Evolutionary conservation across 495 filamentous ascomycete species (phyloP).

Genomic region (Penicillium soppii): DNA sequence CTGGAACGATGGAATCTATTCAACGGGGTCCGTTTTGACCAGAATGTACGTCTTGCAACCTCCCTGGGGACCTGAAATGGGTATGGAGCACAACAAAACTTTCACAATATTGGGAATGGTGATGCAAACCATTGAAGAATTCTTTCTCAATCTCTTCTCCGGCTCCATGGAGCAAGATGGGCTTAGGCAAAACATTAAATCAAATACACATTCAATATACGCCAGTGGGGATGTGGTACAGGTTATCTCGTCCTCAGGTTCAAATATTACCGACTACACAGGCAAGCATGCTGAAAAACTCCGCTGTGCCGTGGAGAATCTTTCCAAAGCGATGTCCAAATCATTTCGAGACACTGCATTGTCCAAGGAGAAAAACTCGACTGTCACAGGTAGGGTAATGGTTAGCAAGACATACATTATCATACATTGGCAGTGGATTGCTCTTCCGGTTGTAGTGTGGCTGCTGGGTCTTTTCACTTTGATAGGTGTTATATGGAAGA

Average conservation of each 20-base stretch:
- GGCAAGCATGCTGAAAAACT: slow-evolving; percentile 7
- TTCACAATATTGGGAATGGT: neutral
- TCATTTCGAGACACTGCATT: slow-evolving; percentile 9
- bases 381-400: neutral
- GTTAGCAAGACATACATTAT: slow-evolving; percentile 1
- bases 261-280: neutral
- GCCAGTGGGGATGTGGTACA: neutral
- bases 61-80: neutral
- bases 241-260: neutral
- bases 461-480: slow-evolving; percentile 5
- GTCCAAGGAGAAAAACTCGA: neutral
- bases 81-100: neutral
- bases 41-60: neutral
- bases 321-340: slow-evolving; percentile 18
- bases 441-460: slow-evolving; percentile 15
- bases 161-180: neutral
- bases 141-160: neutral
- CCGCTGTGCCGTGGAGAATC: slow-evolving; percentile 14
- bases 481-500: slow-evolving; percentile 15
- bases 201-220: neutral
- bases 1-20: slow-evolving; percentile 1
- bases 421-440: slow-evolving; percentile 20
- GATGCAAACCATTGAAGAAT: neutral
- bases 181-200: neutral
- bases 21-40: neutral